Evolutionary conservation across 2,329 filamentous ascomycete species (phyloP).

Genomic region (Gremmenia infestans): DNA sequence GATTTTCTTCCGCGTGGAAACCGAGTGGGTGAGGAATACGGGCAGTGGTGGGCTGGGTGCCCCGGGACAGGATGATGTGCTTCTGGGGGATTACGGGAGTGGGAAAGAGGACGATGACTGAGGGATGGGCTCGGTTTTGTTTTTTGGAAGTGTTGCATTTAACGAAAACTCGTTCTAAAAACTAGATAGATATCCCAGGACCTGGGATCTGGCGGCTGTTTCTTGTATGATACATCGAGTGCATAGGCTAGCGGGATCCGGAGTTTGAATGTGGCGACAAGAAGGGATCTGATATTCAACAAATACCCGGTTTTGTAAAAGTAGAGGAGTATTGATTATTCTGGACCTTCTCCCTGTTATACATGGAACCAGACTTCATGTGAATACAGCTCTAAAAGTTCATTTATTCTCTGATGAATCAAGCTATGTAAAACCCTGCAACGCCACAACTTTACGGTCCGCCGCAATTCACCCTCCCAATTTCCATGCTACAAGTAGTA

Average conservation of each 20-base stretch:
- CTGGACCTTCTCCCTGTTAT: too few relatives aligned
- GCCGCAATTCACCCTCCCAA: too few relatives aligned
- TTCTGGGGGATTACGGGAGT: conserved; percentile 66
- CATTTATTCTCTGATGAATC: background rate
- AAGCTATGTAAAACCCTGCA: background rate
- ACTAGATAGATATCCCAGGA: too few relatives aligned
- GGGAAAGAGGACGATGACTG: conserved; percentile 48
- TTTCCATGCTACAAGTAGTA: background rate
- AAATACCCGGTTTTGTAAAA: background rate
- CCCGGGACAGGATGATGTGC: conserved; percentile 62
- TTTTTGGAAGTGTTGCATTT: background rate
- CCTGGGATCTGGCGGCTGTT: background rate
- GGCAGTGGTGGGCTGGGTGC: conserved; percentile 37
- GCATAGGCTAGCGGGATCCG: background rate
- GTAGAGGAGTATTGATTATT: too few relatives aligned
- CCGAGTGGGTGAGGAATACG: conserved; percentile 72
- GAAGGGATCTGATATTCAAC: background rate
- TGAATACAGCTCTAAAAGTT: background rate
- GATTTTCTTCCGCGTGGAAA: conserved; percentile 94
- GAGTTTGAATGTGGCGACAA: background rate
- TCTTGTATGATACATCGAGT: background rate
- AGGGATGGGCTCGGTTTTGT: background rate
- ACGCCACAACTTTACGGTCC: background rate
- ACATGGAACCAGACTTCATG: too few relatives aligned
- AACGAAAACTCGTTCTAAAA: background rate